Conservation (phyloP, 2,329 filamentous ascomycete species). For the Pezicula carpinea region DNA sequence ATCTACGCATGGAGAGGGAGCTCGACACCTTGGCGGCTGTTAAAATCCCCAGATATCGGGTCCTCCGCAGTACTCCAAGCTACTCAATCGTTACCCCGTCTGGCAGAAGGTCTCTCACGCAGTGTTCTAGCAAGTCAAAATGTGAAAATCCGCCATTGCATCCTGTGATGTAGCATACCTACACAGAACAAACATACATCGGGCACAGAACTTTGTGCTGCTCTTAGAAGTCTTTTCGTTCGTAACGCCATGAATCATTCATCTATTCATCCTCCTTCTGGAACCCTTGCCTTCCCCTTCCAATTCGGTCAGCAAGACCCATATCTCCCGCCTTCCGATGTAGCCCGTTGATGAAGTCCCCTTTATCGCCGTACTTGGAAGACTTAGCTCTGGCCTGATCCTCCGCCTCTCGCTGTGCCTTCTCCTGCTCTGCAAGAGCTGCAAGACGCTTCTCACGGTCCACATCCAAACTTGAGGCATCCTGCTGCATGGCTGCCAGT, state of each 20-base stretch:
- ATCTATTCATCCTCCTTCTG: conserved; percentile 38
- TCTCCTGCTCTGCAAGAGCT: conserved; percentile 62
- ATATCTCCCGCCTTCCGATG: conserved; percentile 53
- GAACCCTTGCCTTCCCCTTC: conserved; percentile 40
- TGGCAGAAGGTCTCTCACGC: too few species aligned
- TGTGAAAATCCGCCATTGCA: too few species aligned
- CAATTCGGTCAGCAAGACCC: conserved; percentile 47
- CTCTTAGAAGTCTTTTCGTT: background rate
- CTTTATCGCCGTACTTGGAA: conserved; percentile 57
- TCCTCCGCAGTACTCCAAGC: too few species aligned
- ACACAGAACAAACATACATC: too few species aligned
- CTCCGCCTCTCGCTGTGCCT: conserved; percentile 60
- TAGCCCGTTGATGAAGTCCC: conserved; percentile 59
- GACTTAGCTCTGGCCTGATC: conserved; percentile 55
- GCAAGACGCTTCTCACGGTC: conserved; percentile 65
- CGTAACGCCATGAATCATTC: background rate
- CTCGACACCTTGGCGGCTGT: too few species aligned
- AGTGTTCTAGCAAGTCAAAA: too few species aligned
- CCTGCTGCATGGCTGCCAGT: conserved; percentile 69
- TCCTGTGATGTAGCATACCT: too few species aligned
- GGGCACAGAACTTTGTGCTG: background rate
- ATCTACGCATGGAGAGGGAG: too few species aligned
- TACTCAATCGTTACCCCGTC: too few species aligned
- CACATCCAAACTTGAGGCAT: conserved; percentile 64
- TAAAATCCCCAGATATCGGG: too few species aligned